These are phyloP conservation scores for Fusarium scirpi DNA, from an alignment of 2,329 filamentous ascomycete species.

Conservation along the genomic window DNA sequence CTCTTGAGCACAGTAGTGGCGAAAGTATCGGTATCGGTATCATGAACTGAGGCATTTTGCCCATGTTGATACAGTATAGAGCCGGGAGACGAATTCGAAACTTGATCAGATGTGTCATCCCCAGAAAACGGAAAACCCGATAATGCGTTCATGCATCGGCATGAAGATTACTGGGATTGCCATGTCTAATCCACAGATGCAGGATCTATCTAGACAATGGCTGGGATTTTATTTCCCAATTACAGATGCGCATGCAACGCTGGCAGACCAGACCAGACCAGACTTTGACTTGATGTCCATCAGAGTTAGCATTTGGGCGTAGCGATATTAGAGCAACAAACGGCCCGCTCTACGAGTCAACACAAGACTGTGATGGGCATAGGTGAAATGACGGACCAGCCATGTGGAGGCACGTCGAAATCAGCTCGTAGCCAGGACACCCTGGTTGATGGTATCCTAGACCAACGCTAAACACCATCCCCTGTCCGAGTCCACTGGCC, in stretches of 20 bases:
- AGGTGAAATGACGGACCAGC: slow-evolving; percentile 36
- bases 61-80: background rate
- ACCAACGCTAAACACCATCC: slow-evolving; percentile 37
- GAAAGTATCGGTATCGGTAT: background rate
- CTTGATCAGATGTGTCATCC: slow-evolving; percentile 26
- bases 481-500: slow-evolving; percentile 38
- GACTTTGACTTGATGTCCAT: slow-evolving; percentile 12
- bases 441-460: slow-evolving; percentile 22
- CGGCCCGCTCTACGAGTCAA: slow-evolving; percentile 46
- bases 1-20: slow-evolving; percentile 12
- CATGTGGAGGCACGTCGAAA: slow-evolving; percentile 39
- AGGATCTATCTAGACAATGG: slow-evolving; percentile 24
- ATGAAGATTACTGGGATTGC: slow-evolving; percentile 23
- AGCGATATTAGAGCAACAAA: slow-evolving; percentile 28
- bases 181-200: slow-evolving; percentile 34
- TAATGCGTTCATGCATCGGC: slow-evolving; percentile 44
- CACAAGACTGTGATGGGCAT: slow-evolving; percentile 27
- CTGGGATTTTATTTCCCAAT: slow-evolving; percentile 14
- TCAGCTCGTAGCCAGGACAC: slow-evolving; percentile 41
- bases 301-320: slow-evolving; percentile 12
- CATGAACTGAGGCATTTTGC: background rate
- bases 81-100: slow-evolving; percentile 3
- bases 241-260: slow-evolving; percentile 29
- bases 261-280: slow-evolving; percentile 7
- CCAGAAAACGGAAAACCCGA: slow-evolving; percentile 24